Conservation (phyloP, 768 basidiomycete genomes). For the Leccinum broughii region DNA sequence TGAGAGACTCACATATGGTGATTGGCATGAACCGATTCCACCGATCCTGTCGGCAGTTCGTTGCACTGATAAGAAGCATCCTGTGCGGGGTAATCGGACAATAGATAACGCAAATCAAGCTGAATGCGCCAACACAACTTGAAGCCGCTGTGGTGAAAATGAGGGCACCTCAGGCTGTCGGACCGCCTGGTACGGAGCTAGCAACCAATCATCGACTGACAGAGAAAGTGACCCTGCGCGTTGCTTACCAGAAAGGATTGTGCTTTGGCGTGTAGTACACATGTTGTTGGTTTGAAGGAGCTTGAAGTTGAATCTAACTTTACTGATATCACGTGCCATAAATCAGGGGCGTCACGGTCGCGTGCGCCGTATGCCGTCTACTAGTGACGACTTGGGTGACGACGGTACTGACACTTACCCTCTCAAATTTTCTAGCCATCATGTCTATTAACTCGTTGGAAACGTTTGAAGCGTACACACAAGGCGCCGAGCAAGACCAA, state of each 20-base stretch:
- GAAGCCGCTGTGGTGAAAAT: neutral
- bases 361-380: no score
- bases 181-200: neutral
- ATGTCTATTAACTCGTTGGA: slow-evolving; percentile 26
- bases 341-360: neutral
- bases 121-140: neutral
- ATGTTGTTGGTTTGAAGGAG: neutral
- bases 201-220: neutral
- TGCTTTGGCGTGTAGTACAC: neutral
- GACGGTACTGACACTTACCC: neutral
- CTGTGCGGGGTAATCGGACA: neutral
- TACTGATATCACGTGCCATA: slow-evolving; percentile 13
- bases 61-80: neutral
- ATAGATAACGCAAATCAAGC: neutral
- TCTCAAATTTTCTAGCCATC: neutral
- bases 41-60: slow-evolving; percentile 11
- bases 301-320: neutral
- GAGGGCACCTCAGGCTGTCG: neutral
- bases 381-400: no score
- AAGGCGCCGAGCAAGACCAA: slow-evolving; percentile 43
- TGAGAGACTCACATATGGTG: neutral
- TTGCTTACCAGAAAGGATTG: neutral
- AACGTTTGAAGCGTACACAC: slow-evolving; percentile 28
- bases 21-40: slow-evolving; percentile 7
- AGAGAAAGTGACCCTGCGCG: neutral